phyloP scores from a whole-genome alignment of 371 early-diverging fungal genomes.

The Synchytrium microbalum region DNA sequence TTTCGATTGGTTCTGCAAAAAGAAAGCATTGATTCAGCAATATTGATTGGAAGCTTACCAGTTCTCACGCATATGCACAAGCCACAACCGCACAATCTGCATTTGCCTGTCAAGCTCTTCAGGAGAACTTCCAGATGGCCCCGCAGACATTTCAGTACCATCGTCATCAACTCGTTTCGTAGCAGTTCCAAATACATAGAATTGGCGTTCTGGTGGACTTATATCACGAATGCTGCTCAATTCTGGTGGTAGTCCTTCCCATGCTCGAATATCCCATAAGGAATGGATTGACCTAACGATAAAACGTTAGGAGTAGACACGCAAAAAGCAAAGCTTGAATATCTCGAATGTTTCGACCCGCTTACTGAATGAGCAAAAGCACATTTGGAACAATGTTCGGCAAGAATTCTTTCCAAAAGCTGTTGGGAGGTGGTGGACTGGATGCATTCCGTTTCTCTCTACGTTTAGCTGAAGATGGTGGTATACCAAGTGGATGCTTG shows the following conservation, averaged over 20 bases:
- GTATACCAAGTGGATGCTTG: no score
- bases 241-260: conserved; percentile 20
- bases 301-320: no score
- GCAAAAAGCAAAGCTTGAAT: no score
- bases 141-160: no score
- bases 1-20: conserved; percentile 7
- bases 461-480: no score
- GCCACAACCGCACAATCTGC: conserved; percentile 14
- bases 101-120: conserved; percentile 11
- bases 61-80: conserved; percentile 14
- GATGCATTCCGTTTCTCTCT: no score
- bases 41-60: conserved; percentile 10
- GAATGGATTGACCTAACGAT: conserved; percentile 1
- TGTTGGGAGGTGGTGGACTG: no score
- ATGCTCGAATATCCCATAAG: conserved; percentile 1
- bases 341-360: no score
- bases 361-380: no score
- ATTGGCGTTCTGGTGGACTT: neutral
- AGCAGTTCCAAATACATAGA: neutral
- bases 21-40: conserved; percentile 9
- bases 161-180: neutral
- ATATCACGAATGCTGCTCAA: conserved; percentile 13
- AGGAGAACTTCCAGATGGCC: neutral
- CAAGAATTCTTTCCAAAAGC: no score
- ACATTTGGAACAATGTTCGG: no score